phyloP scores from a whole-genome alignment of 208 protist genomes.

The Leishmania lainsoni region DNA sequence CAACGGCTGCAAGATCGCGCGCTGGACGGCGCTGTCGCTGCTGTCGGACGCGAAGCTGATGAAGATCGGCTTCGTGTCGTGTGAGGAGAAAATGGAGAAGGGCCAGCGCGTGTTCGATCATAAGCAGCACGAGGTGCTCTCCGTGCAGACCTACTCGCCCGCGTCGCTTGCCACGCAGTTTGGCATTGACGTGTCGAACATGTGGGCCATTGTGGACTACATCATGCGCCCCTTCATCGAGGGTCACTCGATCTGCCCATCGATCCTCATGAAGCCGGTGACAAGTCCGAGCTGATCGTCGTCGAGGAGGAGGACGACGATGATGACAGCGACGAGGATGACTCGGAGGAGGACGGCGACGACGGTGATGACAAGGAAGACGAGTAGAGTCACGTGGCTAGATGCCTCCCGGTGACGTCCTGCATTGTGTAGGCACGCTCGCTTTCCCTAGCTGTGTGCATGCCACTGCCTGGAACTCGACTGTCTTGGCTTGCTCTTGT shows the following conservation, averaged over 20 bases:
- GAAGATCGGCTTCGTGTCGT: conserved; percentile 85
- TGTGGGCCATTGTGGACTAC: conserved; percentile 83
- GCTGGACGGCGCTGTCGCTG: conserved; percentile 85
- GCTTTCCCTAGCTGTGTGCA: neutral
- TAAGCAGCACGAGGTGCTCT: conserved; percentile 60
- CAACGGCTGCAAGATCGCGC: conserved; percentile 82
- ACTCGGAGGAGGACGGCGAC: conserved; percentile 57
- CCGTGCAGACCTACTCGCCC: conserved; percentile 62
- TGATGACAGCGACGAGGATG: conserved; percentile 71
- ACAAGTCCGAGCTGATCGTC: conserved; percentile 44
- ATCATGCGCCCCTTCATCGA: conserved; percentile 70
- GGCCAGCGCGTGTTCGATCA: conserved; percentile 38
- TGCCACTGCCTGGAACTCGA: neutral
- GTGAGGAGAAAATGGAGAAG: conserved; percentile 42
- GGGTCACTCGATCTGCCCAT: conserved; percentile 43
- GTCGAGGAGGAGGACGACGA: conserved; percentile 75
- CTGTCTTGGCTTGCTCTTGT: neutral
- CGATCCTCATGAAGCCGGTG: conserved; percentile 69
- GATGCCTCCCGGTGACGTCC: neutral
- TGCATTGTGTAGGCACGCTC: neutral
- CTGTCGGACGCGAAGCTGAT: conserved; percentile 70
- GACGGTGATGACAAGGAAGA: conserved; percentile 56
- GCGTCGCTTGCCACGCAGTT: conserved; percentile 61
- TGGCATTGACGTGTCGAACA: conserved; percentile 62
- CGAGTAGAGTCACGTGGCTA: conserved; percentile 29